These are phyloP conservation scores for Lanmaoa pseudosensibilis DNA, from an alignment of 768 basidiomycete species.

Conservation along the genomic window DNA sequence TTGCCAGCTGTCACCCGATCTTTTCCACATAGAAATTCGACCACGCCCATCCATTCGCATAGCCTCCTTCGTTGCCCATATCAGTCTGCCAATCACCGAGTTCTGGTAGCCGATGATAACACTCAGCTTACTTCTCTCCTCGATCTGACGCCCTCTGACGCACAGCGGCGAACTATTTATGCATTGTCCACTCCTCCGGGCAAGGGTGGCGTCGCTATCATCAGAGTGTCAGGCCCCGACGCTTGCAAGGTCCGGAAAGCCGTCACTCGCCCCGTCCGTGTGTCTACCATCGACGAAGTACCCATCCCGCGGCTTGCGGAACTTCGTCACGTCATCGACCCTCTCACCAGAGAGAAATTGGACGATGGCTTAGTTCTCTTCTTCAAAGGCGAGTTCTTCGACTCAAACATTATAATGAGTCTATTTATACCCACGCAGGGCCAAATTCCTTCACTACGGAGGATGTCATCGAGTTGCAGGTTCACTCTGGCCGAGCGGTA, in stretches of 20 bases:
- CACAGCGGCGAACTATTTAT: slow-evolving; percentile 77
- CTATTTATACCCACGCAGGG: slow-evolving; percentile 39
- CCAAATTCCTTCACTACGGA: slow-evolving; percentile 84
- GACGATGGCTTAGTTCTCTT: slow-evolving; percentile 83
- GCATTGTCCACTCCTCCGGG: slow-evolving; percentile 87
- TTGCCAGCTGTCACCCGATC: slow-evolving; percentile 10
- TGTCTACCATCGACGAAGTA: slow-evolving; percentile 1
- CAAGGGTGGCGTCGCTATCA: slow-evolving; percentile 78
- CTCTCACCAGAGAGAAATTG: slow-evolving; percentile 55
- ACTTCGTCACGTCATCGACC: slow-evolving; percentile 67
- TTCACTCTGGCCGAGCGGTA: slow-evolving; percentile 84
- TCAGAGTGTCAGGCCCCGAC: slow-evolving; percentile 81
- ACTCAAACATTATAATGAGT: neutral
- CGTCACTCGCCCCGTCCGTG: slow-evolving; percentile 47
- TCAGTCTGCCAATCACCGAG: slow-evolving; percentile 8
- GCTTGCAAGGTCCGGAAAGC: slow-evolving; percentile 59
- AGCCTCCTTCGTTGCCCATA: slow-evolving; percentile 15
- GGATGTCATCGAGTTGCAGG: slow-evolving; percentile 79
- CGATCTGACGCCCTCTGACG: slow-evolving; percentile 37
- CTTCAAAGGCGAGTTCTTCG: slow-evolving; percentile 60
- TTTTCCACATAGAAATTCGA: slow-evolving; percentile 32
- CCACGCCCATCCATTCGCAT: slow-evolving; percentile 13
- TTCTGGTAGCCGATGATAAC: neutral
- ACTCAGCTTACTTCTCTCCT: neutral
- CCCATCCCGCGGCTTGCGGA: slow-evolving; percentile 70